Evolutionary conservation across 257 asterid genomes (phyloP), one percentile per base, ranked within the genome.

Genomic region (Scutellaria baicalensis): DNA sequence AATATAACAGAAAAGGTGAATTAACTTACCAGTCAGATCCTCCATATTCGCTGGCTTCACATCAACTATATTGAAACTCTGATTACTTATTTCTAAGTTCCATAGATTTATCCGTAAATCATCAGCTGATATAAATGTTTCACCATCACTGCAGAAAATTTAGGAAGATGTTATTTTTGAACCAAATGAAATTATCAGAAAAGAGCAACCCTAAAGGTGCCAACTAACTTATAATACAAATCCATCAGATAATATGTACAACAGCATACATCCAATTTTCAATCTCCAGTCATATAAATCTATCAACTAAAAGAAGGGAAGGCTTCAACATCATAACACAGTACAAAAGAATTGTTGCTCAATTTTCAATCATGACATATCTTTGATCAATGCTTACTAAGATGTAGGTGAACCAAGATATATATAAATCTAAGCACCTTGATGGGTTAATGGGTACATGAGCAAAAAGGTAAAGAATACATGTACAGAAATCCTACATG

Each of bases 111-210:
- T 80, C 61, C 95, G 86, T 45, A 90, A 85, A 79, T 90, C 97
- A 79, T 90, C 97, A 72, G 97, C 95, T 69, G 97, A 90, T 90
- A 90, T 86, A 82, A 90, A 90, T 63, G 97, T 90, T 79, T 90
- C 95, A 68, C 95, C 95, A 71, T 90, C 97, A 81, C 97, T 90
- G 87, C 57, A 77, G 59, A 61, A 73, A 66, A 82, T 73, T 17
- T 23, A 33, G 59, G 62, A 42, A 56, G 67, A 71, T 50, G 57
- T 43, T 45, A 48, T 27, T 27, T 57, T 23, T 58, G 39, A 42
- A 66, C n/a, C 39, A 64, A 50, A 58, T 14, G 45, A 36, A 75
- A 31, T 21, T 21, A 66, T 50, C 43, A 66, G 11, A 77, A 61
- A 68, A 47, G 13, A 58, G 33, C 9, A 47, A 10, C 61, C 47